Evolutionary conservation across 2,329 filamentous ascomycete species (phyloP), one percentile per base, ranked within the genome.

Genomic region (Colletotrichum falcatum): DNA sequence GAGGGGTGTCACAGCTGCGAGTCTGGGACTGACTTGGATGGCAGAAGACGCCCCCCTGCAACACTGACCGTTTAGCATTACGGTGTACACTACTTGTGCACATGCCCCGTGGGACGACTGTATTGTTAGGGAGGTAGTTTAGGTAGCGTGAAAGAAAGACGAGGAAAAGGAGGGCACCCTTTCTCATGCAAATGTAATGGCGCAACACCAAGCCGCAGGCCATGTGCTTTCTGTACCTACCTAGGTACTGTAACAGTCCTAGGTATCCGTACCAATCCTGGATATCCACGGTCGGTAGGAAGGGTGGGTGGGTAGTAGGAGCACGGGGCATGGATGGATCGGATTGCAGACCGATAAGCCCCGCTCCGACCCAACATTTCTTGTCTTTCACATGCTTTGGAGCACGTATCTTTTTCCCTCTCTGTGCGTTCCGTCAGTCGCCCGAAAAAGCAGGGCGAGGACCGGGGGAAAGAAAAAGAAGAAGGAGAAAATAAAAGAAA

Each of bases 351-450:
- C 58, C 58, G 56, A 66, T 62, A 62, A 61, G 58, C 67, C 67
- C 67, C 67, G 67, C 67, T 62, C n/a, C 67, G 67, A 70, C 67
- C 67, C 67, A 70, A 70, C 67, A 70, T 70, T 70, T 42, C 58
- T 58, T 48, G 51, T 67, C 67, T 70, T 70, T 70, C 67, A 70
- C 67, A 70, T 70, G 67, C 58, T 61, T 61, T 60, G 26, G 42
- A 48, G 26, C 33, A 35, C 39, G 28, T n/a, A 23, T 37, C 20
- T 35, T 42, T 35, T 44, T 23, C 56, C 4, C 2, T 9, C 39
- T 18, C 58, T 12, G 20, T 26, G 44, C 44, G 44, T 44, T 49
- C 46, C 42, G 44, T 33, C n/a, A 12, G 30, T 54, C 51, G 4
- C 53, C 53, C 53, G 35, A 42, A 58, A 55, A 58, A 28, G 54